phyloP scores from a whole-genome alignment of 1,284 basidiomycete species.

The Vanrija pseudolonga region DNA sequence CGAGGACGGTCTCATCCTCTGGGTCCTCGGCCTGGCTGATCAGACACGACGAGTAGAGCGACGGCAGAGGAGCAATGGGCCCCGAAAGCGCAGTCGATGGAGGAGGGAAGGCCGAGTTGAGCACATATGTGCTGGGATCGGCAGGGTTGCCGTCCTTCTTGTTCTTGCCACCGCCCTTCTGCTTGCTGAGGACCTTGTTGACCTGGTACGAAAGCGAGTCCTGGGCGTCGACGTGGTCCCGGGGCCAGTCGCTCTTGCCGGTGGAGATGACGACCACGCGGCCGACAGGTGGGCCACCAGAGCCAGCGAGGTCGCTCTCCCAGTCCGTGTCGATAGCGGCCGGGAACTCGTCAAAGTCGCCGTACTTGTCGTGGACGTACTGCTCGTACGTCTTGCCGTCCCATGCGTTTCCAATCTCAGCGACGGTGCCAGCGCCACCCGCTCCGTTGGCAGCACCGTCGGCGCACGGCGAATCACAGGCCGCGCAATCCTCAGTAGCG shows the following conservation, averaged over 20 bases:
- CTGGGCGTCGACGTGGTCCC: slow-evolving; percentile 65
- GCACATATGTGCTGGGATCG: slow-evolving; percentile 22
- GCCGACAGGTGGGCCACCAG: slow-evolving; percentile 72
- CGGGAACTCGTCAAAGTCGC: slow-evolving; percentile 70
- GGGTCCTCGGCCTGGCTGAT: slow-evolving; percentile 68
- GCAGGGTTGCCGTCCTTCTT: slow-evolving; percentile 17
- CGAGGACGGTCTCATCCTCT: slow-evolving; percentile 66
- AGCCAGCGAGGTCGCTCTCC: slow-evolving; percentile 73
- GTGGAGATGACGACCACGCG: slow-evolving; percentile 82
- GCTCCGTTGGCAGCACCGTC: slow-evolving; percentile 56
- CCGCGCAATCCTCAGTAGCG: slow-evolving; percentile 64
- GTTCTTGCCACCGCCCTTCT: slow-evolving; percentile 13
- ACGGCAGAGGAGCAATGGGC: slow-evolving; percentile 49
- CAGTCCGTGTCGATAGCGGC: slow-evolving; percentile 68
- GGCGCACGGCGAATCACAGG: slow-evolving; percentile 68
- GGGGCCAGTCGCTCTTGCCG: slow-evolving; percentile 79
- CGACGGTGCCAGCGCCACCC: slow-evolving; percentile 28
- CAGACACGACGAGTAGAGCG: slow-evolving; percentile 68
- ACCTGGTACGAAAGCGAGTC: slow-evolving; percentile 67
- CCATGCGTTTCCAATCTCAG: slow-evolving; percentile 25
- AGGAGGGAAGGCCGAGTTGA: slow-evolving; percentile 32
- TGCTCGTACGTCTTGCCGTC: slow-evolving; percentile 36
- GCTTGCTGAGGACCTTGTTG: slow-evolving; percentile 22
- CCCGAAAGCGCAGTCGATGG: slow-evolving; percentile 24
- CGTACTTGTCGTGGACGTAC: slow-evolving; percentile 35